Evolutionary conservation across 2,329 filamentous ascomycete species (phyloP).

Genomic region (Lecanicillium sp.): DNA sequence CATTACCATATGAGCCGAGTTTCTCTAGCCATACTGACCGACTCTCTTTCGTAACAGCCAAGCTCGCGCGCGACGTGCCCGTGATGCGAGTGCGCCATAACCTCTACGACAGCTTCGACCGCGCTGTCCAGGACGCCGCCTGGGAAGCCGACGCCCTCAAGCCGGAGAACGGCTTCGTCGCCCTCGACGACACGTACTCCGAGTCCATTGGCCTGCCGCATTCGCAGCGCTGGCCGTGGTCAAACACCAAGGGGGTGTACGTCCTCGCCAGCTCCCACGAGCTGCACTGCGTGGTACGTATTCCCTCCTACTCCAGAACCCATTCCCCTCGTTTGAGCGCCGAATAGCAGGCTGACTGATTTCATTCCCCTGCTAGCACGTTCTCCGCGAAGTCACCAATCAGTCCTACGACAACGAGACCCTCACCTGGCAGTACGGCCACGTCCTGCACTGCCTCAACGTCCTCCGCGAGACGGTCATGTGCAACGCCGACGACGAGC

Average conservation of each 20-base stretch:
- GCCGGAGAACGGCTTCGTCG: background rate
- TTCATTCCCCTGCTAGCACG: background rate
- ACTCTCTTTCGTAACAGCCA: no score
- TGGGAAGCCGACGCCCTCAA: background rate
- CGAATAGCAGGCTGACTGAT: background rate
- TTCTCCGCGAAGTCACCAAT: background rate
- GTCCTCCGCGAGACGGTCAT: background rate
- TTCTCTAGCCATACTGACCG: no score
- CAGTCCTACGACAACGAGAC: background rate
- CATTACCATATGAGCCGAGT: no score
- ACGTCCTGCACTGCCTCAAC: background rate
- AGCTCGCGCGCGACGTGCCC: background rate
- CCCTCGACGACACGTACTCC: background rate
- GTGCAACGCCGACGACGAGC: background rate
- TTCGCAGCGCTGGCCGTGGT: background rate
- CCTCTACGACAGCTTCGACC: background rate
- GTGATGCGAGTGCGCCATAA: background rate
- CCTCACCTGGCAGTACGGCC: background rate
- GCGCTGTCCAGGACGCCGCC: background rate
- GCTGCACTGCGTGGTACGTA: constrained; percentile 8
- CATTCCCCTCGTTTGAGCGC: background rate
- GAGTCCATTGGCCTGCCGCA: background rate
- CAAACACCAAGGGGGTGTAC: background rate
- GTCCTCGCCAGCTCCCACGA: constrained; percentile 14
- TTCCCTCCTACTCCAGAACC: background rate